A percentile compares a stretch with the other conserved stretches of the same genome.
phyloP scores from a whole-genome alignment of 257 asterid genomes.

The Nicotiana knightiana region DNA sequence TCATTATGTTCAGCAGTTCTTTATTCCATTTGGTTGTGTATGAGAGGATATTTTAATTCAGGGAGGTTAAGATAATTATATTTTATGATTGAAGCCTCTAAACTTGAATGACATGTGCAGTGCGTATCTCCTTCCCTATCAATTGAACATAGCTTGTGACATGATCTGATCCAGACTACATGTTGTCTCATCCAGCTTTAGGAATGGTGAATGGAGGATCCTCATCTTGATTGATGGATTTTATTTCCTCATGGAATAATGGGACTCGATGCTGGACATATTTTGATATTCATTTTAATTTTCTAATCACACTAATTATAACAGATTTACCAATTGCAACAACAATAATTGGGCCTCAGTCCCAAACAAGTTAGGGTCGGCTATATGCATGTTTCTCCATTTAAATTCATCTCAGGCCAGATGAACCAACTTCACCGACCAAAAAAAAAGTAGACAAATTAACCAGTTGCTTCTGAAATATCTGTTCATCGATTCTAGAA shows the following conservation, averaged over 20 bases:
- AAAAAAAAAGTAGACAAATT: background rate
- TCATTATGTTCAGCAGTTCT: too few species aligned
- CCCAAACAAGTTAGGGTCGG: background rate
- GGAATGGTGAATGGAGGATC: background rate
- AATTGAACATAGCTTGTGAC: background rate
- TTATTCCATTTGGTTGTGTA: too few species aligned
- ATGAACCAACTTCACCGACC: background rate
- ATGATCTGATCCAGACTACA: background rate
- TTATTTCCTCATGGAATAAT: background rate
- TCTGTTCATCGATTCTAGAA: background rate
- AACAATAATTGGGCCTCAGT: background rate
- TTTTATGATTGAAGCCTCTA: too few species aligned
- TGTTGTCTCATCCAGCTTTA: constrained; percentile 1
- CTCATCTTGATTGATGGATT: background rate
- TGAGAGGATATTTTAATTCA: too few species aligned
- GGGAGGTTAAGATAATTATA: too few species aligned
- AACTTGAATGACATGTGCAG: too few species aligned
- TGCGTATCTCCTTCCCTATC: too few species aligned
- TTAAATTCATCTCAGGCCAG: background rate
- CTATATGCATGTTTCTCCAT: background rate
- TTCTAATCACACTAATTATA: background rate
- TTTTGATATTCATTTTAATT: background rate
- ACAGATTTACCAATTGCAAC: background rate
- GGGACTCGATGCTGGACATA: background rate
- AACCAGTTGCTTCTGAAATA: background rate